These are phyloP conservation scores for Neurospora africana DNA, from an alignment of 495 filamentous ascomycete genomes.

Conservation along the genomic window DNA sequence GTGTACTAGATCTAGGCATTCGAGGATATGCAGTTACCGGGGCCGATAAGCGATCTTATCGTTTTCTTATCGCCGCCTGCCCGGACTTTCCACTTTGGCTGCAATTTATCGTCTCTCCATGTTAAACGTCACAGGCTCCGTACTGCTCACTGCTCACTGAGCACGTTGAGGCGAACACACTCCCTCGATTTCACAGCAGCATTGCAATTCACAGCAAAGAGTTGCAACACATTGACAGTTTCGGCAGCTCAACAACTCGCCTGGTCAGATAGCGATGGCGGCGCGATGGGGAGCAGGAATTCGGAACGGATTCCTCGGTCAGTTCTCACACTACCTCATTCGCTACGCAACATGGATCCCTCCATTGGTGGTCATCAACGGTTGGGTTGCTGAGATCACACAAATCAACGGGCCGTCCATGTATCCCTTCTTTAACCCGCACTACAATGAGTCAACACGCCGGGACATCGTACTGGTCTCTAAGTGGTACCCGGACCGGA, in stretches of 20 bases:
- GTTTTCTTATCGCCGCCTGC: neutral
- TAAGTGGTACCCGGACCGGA: conserved; percentile 35
- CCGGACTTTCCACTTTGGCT: neutral
- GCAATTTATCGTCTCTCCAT: neutral
- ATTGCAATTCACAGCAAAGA: neutral
- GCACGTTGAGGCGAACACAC: neutral
- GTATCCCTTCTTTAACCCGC: conserved; percentile 65
- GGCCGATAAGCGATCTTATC: conserved; percentile 1
- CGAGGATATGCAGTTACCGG: neutral
- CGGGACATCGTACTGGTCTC: conserved; percentile 43
- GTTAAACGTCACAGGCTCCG: neutral
- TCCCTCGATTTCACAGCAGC: neutral
- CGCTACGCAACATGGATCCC: conserved; percentile 51
- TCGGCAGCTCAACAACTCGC: neutral
- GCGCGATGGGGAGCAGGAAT: conserved; percentile 24
- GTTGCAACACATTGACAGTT: neutral
- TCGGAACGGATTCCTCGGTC: conserved; percentile 19
- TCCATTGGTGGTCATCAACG: conserved; percentile 52
- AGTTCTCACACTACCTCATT: conserved; percentile 37
- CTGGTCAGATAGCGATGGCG: conserved; percentile 1
- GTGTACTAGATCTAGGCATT: neutral
- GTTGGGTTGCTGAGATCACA: conserved; percentile 50
- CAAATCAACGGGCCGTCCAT: conserved; percentile 61
- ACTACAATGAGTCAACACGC: conserved; percentile 45
- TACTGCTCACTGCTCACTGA: neutral